These are phyloP conservation scores for Pisolithus microcarpus DNA, from an alignment of 768 basidiomycete species.

Conservation along the genomic window DNA sequence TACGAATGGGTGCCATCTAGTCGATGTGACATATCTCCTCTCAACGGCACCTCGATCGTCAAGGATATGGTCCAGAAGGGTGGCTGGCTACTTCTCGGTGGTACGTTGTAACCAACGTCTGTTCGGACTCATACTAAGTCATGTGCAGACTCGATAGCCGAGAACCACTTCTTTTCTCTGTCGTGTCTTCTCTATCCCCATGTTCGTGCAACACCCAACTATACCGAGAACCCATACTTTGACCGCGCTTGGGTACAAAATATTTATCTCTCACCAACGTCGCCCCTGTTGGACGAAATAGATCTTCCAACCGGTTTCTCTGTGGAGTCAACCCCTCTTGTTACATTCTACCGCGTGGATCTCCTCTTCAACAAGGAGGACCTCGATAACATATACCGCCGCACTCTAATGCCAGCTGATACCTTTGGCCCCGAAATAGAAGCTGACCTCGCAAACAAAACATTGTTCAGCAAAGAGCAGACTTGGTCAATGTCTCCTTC, in stretches of 20 bases:
- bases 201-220: constrained; percentile 58
- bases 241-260: constrained; percentile 63
- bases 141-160: constrained; percentile 54
- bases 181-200: constrained; percentile 63
- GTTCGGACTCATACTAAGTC: too few species aligned
- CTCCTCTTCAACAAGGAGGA: constrained; percentile 45
- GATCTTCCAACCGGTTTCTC: constrained; percentile 46
- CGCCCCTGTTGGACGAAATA: constrained; percentile 30
- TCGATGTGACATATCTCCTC: constrained; percentile 36
- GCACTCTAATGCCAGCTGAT: constrained; percentile 13
- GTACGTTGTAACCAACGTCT: constrained; percentile 26
- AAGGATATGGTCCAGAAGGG: constrained; percentile 58
- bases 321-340: constrained; percentile 51
- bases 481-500: constrained; percentile 47
- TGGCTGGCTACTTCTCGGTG: constrained; percentile 63
- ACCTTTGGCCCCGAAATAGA: constrained; percentile 3
- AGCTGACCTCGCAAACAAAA: constrained; percentile 15
- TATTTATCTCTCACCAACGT: constrained; percentile 51
- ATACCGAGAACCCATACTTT: constrained; percentile 44
- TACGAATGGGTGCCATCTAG: constrained; percentile 49
- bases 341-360: constrained; percentile 60
- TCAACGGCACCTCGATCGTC: constrained; percentile 40
- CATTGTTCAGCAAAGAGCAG: constrained; percentile 51
- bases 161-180: constrained; percentile 69
- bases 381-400: constrained; percentile 38